Conservation (phyloP, 768 basidiomycete genomes). For the Suillus plorans region DNA sequence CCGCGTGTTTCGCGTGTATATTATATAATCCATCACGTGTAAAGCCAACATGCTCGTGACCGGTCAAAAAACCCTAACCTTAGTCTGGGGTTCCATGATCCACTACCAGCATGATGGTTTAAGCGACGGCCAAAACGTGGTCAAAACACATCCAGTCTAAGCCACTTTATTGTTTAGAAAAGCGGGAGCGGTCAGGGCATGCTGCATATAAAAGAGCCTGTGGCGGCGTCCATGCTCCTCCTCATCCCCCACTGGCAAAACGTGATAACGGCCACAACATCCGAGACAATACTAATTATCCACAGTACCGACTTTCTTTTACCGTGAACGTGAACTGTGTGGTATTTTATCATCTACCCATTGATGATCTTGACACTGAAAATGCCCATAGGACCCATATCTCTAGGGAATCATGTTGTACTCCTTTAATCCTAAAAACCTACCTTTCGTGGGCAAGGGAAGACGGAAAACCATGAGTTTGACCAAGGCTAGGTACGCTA, state of each 20-base stretch:
- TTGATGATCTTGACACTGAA: background rate
- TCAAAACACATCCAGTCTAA: background rate
- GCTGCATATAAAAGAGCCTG: background rate
- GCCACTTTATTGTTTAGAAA: background rate
- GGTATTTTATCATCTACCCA: background rate
- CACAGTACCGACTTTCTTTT: background rate
- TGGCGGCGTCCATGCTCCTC: background rate
- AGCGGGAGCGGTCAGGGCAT: background rate
- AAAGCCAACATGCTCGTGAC: slow-evolving; percentile 19
- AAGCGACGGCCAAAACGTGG: background rate
- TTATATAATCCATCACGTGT: slow-evolving; percentile 32
- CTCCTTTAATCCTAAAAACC: background rate
- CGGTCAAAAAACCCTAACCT: slow-evolving; percentile 2
- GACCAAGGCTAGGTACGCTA: background rate
- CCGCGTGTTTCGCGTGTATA: slow-evolving; percentile 24
- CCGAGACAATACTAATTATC: too few relatives aligned
- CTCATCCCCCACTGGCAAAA: background rate
- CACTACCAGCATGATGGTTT: background rate
- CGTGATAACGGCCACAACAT: background rate
- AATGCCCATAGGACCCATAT: background rate
- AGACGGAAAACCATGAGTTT: background rate
- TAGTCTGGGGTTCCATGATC: slow-evolving; percentile 4
- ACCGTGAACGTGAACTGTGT: background rate
- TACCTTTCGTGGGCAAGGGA: background rate
- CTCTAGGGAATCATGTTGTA: background rate